These are phyloP conservation scores for Aspergillus melleus DNA, from an alignment of 2,329 filamentous ascomycete genomes.

Conservation along the genomic window DNA sequence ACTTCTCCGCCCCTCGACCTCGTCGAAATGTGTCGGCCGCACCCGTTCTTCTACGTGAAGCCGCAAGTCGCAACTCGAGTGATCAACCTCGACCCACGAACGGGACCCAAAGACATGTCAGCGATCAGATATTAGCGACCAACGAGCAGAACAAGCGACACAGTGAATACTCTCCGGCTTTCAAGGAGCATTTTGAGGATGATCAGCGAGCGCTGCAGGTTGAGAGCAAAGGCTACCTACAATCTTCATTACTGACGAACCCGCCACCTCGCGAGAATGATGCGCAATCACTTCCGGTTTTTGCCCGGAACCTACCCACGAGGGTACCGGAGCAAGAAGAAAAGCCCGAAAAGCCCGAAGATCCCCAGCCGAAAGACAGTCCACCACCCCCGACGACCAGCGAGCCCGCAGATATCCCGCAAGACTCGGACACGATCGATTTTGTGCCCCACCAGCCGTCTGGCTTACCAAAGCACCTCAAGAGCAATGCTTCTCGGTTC, in stretches of 20 bases:
- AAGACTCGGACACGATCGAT: constrained; percentile 34
- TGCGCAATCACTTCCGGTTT: constrained; percentile 39
- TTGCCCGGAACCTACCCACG: constrained; percentile 45
- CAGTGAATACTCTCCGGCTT: constrained; percentile 57
- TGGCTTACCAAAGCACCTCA: constrained; percentile 48
- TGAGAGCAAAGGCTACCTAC: constrained; percentile 45
- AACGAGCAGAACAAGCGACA: constrained; percentile 33
- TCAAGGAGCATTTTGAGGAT: constrained; percentile 62
- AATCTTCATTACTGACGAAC: constrained; percentile 39
- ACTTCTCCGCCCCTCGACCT: constrained; percentile 62
- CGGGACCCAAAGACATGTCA: constrained; percentile 10
- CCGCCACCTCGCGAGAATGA: constrained; percentile 29
- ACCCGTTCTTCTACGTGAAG: constrained; percentile 18
- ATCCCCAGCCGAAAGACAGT: constrained; percentile 8
- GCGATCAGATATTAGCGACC: constrained; percentile 15
- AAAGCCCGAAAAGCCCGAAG: constrained; percentile 7
- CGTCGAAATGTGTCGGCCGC: constrained; percentile 39
- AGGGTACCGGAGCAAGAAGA: constrained; percentile 28
- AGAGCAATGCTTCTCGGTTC: constrained; percentile 62
- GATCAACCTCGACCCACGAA: constrained; percentile 13
- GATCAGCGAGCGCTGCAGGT: constrained; percentile 41
- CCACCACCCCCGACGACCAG: constrained; percentile 7
- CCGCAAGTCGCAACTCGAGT: constrained; percentile 9
- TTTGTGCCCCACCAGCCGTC: constrained; percentile 29
- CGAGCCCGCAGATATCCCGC: constrained; percentile 9